Evolutionary conservation across 2,329 filamentous ascomycete genomes (phyloP).

Genomic region (Helotiales sp.): DNA sequence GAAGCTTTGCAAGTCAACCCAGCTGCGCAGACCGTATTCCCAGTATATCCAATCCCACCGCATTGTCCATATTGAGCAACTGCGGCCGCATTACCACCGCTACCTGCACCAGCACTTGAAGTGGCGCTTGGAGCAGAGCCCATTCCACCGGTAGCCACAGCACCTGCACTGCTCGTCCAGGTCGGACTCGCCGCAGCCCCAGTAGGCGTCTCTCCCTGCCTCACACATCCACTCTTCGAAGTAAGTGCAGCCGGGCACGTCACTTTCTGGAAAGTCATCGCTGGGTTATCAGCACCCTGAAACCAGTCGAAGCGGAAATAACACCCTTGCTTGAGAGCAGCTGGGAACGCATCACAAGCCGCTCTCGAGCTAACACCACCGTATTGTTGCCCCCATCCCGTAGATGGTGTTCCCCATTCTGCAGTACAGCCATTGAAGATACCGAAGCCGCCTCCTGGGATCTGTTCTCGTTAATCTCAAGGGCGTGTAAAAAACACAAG

Average conservation of each 20-base stretch:
- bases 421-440: conserved; percentile 53
- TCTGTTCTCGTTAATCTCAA: conserved; percentile 53
- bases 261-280: conserved; percentile 46
- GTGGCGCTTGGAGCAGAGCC: neutral
- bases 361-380: conserved; percentile 46
- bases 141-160: conserved; percentile 1
- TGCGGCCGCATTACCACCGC: neutral
- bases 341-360: conserved; percentile 47
- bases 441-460: conserved; percentile 58
- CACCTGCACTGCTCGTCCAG: conserved; percentile 9
- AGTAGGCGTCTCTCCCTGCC: conserved; percentile 23
- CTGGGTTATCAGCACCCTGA: conserved; percentile 47
- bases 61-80: conserved; percentile 12
- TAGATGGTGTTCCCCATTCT: conserved; percentile 46
- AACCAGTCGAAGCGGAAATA: conserved; percentile 57
- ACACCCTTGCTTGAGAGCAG: conserved; percentile 45
- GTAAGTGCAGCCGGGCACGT: conserved; percentile 47
- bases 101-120: neutral
- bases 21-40: conserved; percentile 8
- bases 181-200: conserved; percentile 9
- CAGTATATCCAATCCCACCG: conserved; percentile 14
- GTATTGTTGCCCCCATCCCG: conserved; percentile 48
- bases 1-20: conserved; percentile 7
- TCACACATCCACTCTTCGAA: conserved; percentile 42
- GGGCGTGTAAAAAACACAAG: too few species aligned